Conservation (phyloP, 352 stramenopile species). For the Globisporangium cederbergense region DNA sequence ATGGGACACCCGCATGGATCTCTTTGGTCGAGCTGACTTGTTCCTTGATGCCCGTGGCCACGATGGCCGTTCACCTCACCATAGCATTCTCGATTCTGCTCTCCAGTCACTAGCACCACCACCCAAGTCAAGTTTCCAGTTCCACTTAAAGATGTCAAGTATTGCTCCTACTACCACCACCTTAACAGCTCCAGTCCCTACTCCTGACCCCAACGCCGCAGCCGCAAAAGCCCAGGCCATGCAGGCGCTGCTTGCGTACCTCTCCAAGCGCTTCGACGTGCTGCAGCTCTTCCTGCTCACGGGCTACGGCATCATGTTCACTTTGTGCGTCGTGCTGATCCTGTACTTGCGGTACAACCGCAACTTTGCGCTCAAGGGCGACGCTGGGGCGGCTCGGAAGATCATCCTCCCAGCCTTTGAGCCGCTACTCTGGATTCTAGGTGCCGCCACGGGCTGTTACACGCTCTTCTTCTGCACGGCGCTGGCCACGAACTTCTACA, state of each 20-base stretch:
- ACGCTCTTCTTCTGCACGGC: slow-evolving; percentile 29
- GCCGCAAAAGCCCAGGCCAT: slow-evolving; percentile 2
- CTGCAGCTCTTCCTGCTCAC: slow-evolving; percentile 38
- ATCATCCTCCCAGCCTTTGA: slow-evolving; percentile 67
- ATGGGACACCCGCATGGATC: neutral
- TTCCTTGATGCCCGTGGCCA: too few relatives aligned
- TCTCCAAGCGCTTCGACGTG: slow-evolving; percentile 30
- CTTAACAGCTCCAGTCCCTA: neutral
- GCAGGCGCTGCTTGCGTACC: slow-evolving; percentile 13
- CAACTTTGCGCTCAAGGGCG: slow-evolving; percentile 40
- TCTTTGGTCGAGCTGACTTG: neutral
- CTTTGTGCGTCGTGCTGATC: slow-evolving; percentile 36
- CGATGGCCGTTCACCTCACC: neutral
- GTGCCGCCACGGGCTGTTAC: slow-evolving; percentile 31
- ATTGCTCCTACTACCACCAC: neutral
- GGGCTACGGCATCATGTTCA: slow-evolving; percentile 46
- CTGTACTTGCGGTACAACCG: slow-evolving; percentile 61
- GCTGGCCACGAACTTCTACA: slow-evolving; percentile 32
- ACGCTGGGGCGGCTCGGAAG: slow-evolving; percentile 48
- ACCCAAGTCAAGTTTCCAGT: neutral
- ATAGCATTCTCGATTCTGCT: neutral
- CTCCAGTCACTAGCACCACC: neutral
- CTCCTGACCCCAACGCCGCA: neutral
- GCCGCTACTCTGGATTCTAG: slow-evolving; percentile 58
- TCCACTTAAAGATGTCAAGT: slow-evolving; percentile 3